Evolutionary conservation across 305 asterid genomes (phyloP), one percentile per base, ranked within the genome.

Genomic region (Fraxinus ornus): DNA sequence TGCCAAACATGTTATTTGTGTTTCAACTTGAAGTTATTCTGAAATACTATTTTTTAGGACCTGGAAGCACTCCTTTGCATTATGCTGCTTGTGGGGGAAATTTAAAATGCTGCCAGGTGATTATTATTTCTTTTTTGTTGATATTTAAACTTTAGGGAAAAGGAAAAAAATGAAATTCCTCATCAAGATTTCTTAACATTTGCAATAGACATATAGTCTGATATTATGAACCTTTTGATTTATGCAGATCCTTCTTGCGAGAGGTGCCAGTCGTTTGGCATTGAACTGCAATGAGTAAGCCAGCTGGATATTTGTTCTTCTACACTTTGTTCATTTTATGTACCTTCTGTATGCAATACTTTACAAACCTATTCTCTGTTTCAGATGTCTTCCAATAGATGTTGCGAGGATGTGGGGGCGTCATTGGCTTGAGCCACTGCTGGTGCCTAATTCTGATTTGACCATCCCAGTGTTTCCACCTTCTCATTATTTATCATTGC

Each of bases 1-100:
- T 60, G 22, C 0, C 70, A 60, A 60, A 19, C 70, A 52, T 52
- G 70, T n/a, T 1, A 0, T 60, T 60, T 21, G 26, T 66, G 74
- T 8, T 66, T 28, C 9, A 26, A 66, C 75, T 44, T 78, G 15
- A 74, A 24, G n/a, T 57, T 83, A 55, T 82, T 79, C 26, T 19
- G 47, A 80, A 3, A 76, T 76, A 60, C 1, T 72, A 24, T 12
- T 55, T 79, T 77, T 82, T 87, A 96, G 99, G 99, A 66, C 94
- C 98, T 55, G 99, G 99, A 86, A 97, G 99, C 90, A 94, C 97
- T 82, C 95, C 99, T 79, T 84, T 97, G 92, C 99, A 97, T 81
- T 97, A 97, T 87, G 99, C 99, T 86, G 98, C 99, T 60, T 94
- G 97, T 86, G 98, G 98, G 73, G 99, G 99, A 80, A 94, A 94